phyloP scores from a whole-genome alignment of 2,329 filamentous ascomycete genomes.

The Arthroderma sp. region DNA sequence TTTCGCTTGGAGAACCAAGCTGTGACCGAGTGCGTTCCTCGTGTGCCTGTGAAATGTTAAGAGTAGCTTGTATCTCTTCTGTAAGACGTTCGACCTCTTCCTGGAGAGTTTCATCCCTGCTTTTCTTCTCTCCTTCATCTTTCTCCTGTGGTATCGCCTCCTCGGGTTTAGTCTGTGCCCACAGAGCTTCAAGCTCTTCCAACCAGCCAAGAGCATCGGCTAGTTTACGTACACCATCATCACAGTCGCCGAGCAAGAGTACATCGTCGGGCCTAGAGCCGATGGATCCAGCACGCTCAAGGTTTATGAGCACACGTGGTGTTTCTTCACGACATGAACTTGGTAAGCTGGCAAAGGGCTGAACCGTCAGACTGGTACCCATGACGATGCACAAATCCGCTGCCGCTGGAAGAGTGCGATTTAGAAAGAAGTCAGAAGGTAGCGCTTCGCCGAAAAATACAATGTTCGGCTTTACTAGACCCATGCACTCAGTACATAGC shows the following conservation, averaged over 20 bases:
- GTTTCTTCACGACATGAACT: conserved; percentile 45
- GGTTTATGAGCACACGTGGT: conserved; percentile 77
- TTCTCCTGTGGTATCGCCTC: conserved; percentile 36
- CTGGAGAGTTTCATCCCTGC: conserved; percentile 42
- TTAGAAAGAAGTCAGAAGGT: conserved; percentile 51
- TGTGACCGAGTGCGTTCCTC: conserved; percentile 26
- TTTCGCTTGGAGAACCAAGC: conserved; percentile 11
- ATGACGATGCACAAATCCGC: conserved; percentile 74
- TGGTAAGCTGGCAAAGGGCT: conserved; percentile 78
- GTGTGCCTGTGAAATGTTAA: conserved; percentile 37
- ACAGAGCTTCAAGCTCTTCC: conserved; percentile 65
- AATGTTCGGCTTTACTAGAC: conserved; percentile 84
- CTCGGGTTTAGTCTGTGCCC: conserved; percentile 54
- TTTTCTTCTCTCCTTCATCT: conserved; percentile 21
- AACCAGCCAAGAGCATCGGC: conserved; percentile 73
- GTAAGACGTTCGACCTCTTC: conserved; percentile 47
- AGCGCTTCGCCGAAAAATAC: conserved; percentile 80
- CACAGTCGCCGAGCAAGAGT: conserved; percentile 67
- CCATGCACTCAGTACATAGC: conserved; percentile 55
- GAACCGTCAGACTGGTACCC: conserved; percentile 76
- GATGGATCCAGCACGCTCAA: conserved; percentile 66
- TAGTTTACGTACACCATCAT: conserved; percentile 63
- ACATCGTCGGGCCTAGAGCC: conserved; percentile 75
- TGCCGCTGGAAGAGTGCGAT: conserved; percentile 40
- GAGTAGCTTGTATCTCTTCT: conserved; percentile 42